Evolutionary conservation across 768 basidiomycete genomes (phyloP).

Genomic region (Trametes villosa): DNA sequence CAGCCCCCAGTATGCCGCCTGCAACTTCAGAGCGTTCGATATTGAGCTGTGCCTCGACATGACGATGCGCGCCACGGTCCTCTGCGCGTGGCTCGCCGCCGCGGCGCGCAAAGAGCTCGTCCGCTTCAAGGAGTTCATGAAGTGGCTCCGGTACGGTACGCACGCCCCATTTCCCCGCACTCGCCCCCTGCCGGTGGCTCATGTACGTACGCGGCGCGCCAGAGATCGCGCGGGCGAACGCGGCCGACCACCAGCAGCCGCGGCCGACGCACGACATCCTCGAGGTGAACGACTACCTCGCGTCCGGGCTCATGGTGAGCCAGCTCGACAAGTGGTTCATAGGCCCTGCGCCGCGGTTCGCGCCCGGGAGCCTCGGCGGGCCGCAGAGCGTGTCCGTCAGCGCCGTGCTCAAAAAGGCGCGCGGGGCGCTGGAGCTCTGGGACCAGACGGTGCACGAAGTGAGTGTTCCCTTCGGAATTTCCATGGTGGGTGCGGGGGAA

Average conservation of each 20-base stretch:
- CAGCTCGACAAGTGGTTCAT: slow-evolving; percentile 81
- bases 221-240: slow-evolving; percentile 57
- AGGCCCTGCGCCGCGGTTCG: slow-evolving; percentile 61
- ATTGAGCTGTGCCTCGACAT: slow-evolving; percentile 57
- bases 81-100: slow-evolving; percentile 70
- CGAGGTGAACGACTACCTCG: slow-evolving; percentile 81
- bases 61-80: slow-evolving; percentile 59
- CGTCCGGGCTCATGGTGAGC: slow-evolving; percentile 68
- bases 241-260: slow-evolving; percentile 52
- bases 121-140: slow-evolving; percentile 79
- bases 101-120: slow-evolving; percentile 67
- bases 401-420: slow-evolving; percentile 13
- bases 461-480: slow-evolving; percentile 10
- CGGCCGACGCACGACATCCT: slow-evolving; percentile 68
- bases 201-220: slow-evolving; percentile 8
- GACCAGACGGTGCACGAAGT: slow-evolving; percentile 35
- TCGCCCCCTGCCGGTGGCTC: not conserved
- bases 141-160: slow-evolving; percentile 77
- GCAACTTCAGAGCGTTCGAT: slow-evolving; percentile 56
- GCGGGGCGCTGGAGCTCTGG: slow-evolving; percentile 24
- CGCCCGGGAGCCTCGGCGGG: slow-evolving; percentile 52
- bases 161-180: slow-evolving; percentile 13
- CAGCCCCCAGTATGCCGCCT: slow-evolving; percentile 62
- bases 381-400: slow-evolving; percentile 33
- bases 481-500: not conserved